Evolutionary conservation across 1,284 basidiomycete genomes (phyloP).

Genomic region (Boletus semigastroideus): DNA sequence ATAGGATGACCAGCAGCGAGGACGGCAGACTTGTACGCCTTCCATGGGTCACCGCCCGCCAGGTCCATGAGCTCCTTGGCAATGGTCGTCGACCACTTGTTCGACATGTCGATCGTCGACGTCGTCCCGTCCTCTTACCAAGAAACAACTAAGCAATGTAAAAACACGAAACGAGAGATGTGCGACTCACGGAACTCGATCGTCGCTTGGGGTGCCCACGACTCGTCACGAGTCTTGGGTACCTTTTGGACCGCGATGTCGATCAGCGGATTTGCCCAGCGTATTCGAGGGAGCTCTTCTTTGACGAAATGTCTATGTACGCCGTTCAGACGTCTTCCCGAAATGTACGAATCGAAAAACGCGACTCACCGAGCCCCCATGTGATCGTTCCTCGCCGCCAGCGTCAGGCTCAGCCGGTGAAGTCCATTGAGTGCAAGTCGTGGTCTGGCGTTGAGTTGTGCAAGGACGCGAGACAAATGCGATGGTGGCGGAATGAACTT

Average conservation of each 20-base stretch:
- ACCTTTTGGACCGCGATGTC: slow-evolving; percentile 56
- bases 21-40: slow-evolving; percentile 51
- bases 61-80: slow-evolving; percentile 66
- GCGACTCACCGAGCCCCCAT: slow-evolving; percentile 61
- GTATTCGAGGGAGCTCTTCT: slow-evolving; percentile 71
- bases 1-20: slow-evolving; percentile 46
- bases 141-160: background rate
- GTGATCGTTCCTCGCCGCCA: slow-evolving; percentile 66
- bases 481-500: slow-evolving; percentile 52
- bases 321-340: background rate
- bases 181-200: slow-evolving; percentile 55
- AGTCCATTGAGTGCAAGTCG: slow-evolving; percentile 53
- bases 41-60: slow-evolving; percentile 61
- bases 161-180: background rate
- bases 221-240: slow-evolving; percentile 50
- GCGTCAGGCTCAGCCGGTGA: slow-evolving; percentile 53
- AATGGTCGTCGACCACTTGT: slow-evolving; percentile 67
- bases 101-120: slow-evolving; percentile 51
- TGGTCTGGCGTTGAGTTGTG: slow-evolving; percentile 52
- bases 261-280: slow-evolving; percentile 65
- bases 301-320: slow-evolving; percentile 67
- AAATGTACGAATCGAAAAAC: background rate
- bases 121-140: slow-evolving; percentile 49
- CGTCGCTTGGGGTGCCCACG: slow-evolving; percentile 57
- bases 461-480: slow-evolving; percentile 54